phyloP scores from a whole-genome alignment of 306 rosid species.

The Lupinus albus region DNA sequence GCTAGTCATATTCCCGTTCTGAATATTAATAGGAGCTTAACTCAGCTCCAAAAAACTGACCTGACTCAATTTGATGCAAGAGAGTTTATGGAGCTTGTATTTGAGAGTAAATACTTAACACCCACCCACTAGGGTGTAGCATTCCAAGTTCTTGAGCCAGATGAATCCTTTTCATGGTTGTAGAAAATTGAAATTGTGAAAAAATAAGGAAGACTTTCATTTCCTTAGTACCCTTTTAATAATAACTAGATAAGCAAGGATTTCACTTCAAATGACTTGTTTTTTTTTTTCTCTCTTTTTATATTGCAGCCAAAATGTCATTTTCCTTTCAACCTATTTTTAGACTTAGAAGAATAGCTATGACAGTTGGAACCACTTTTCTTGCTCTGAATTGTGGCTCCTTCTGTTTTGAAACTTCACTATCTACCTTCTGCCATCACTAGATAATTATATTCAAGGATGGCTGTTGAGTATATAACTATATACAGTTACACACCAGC shows the following conservation, averaged over 20 bases:
- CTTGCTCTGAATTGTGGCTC: constrained; percentile 22
- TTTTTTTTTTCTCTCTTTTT: background rate
- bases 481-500: background rate
- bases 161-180: constrained; percentile 40
- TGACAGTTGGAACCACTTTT: constrained; percentile 38
- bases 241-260: background rate
- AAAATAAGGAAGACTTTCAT: background rate
- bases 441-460: constrained; percentile 21
- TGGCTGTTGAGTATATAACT: too few relatives aligned
- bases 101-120: constrained; percentile 20
- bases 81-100: constrained; percentile 21
- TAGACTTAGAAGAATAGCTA: constrained; percentile 33
- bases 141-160: constrained; percentile 30
- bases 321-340: constrained; percentile 8
- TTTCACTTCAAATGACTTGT: constrained; percentile 1
- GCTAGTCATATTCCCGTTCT: constrained; percentile 6
- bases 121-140: background rate
- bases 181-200: constrained; percentile 39
- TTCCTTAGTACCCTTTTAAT: constrained; percentile 7
- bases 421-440: constrained; percentile 17
- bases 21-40: constrained; percentile 21
- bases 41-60: constrained; percentile 27
- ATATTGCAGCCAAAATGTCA: constrained; percentile 1
- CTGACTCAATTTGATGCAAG: constrained; percentile 11
- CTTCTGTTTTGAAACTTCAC: constrained; percentile 14